Evolutionary conservation across 1,284 basidiomycete species (phyloP).

Genomic region (Kwoniella shivajii): DNA sequence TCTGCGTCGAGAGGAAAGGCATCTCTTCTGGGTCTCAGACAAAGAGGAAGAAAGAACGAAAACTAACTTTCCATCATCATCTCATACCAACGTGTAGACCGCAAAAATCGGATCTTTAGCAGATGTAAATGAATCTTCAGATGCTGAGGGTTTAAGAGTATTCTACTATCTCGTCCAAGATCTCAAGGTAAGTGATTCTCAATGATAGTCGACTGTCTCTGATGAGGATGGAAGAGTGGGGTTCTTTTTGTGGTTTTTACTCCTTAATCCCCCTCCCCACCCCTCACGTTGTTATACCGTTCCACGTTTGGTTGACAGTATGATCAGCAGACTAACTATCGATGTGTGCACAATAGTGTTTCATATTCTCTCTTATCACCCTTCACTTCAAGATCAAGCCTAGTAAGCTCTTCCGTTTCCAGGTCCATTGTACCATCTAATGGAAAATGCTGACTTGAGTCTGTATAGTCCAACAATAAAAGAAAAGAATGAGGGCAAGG

Average conservation of each 20-base stretch:
- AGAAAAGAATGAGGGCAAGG: background rate
- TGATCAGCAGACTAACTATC: background rate
- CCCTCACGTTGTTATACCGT: too few species aligned
- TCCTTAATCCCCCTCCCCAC: too few species aligned
- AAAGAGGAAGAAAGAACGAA: too few species aligned
- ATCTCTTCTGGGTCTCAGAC: too few species aligned
- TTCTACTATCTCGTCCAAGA: conserved; percentile 99
- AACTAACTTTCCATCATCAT: background rate
- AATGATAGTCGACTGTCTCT: background rate
- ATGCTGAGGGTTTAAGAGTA: conserved; percentile 95
- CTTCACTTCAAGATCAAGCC: conserved; percentile 99
- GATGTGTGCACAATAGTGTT: conserved; percentile 63
- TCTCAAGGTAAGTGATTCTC: conserved; percentile 69
- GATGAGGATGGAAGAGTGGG: background rate
- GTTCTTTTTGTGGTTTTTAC: background rate
- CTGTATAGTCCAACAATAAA: conserved; percentile 18
- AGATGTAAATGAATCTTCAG: conserved; percentile 95
- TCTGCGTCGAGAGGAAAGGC: too few species aligned
- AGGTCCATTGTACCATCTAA: background rate
- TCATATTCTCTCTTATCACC: conserved; percentile 95
- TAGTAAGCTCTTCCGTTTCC: conserved; percentile 52
- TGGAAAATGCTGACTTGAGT: background rate
- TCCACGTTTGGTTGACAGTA: too few species aligned
- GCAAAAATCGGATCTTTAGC: conserved; percentile 96
- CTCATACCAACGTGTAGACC: conserved; percentile 63